Conservation (phyloP, 1,284 basidiomycete species). For the Papiliotrema nemorosa region DNA sequence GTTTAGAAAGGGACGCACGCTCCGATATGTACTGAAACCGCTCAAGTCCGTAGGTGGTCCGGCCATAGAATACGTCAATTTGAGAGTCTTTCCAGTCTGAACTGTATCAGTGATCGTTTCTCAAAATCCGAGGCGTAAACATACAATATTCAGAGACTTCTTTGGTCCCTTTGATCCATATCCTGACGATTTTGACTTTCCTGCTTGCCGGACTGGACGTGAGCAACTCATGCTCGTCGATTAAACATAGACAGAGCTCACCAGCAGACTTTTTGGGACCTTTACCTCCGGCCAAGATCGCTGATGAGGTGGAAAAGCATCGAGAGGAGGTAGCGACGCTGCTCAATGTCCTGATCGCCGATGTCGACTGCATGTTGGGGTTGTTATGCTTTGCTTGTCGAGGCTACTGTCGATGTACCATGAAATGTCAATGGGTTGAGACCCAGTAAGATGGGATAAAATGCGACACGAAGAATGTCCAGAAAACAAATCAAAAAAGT, state of each 20-base stretch:
- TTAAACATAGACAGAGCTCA: too few relatives aligned
- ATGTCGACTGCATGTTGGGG: neutral
- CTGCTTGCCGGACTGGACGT: neutral
- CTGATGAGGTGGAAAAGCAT: constrained; percentile 16
- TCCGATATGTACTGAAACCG: constrained; percentile 29
- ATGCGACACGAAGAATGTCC: neutral
- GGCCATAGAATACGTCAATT: constrained; percentile 25
- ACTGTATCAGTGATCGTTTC: neutral
- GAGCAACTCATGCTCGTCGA: too few relatives aligned
- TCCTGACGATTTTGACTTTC: neutral
- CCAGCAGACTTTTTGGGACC: constrained; percentile 7
- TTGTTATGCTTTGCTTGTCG: too few relatives aligned
- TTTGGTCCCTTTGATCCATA: neutral
- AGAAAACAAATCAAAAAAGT: constrained; percentile 10
- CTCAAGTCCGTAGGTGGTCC: constrained; percentile 25
- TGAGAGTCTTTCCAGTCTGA: constrained; percentile 9
- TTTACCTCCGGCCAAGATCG: constrained; percentile 8
- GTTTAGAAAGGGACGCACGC: constrained; percentile 26
- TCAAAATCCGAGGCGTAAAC: neutral
- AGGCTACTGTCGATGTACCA: too few relatives aligned
- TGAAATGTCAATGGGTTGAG: neutral
- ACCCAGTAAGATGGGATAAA: constrained; percentile 6
- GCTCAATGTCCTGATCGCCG: too few relatives aligned
- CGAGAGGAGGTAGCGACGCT: constrained; percentile 15
- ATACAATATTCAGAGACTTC: neutral